Evolutionary conservation across 2,329 filamentous ascomycete species (phyloP), one percentile per base, ranked within the genome.

Genomic region (Escovopsis weberi): DNA sequence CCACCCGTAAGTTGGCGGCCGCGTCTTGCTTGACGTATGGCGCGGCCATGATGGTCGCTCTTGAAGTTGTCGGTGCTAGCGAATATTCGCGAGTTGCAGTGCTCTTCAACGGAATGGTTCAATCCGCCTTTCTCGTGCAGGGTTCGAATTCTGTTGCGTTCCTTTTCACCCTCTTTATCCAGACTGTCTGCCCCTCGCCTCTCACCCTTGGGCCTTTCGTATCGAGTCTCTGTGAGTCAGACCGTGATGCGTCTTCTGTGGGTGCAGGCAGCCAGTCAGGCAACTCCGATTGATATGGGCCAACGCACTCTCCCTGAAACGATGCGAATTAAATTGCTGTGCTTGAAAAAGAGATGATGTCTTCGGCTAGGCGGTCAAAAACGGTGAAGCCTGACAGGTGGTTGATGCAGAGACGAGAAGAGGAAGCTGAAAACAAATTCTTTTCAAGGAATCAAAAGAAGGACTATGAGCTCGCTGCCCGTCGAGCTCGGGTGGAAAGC

Each of bases 21-120:
- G 70, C 66, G 56, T 94, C 75, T 62, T 95, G 89, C 4, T 72
- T 60, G 47, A 68, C 63, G 57, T 78, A 82, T 2, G 84, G 85
- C 23, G 71, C 50, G 42, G 52, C 49, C 59, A 62, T 61, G n/a
- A 32, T 48, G 43, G 35, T 3, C 11, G 23, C 32, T 12, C 8
- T 9, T 32, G 11, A 9, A 7, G 8, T 4, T 36, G 12, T 36
- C 12, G 34, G 12, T 15, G 34, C 34, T 36, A 26, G 28, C 8
- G 8, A 9, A 9, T 9, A 32, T 32, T 39, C 9, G 37, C 12
- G 23, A 10, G 9, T 39, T 30, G 37, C 10, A 28, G 15, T 11
- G 26, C 37, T 19, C 4, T 30, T 12, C 26, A 30, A 39, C 11
- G 28, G 8, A 9, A 15, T 12, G 9, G 33, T 15, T 34, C 33